Percentiles rank a stretch among this genome's conserved stretches.
Evolutionary conservation across 306 rosid species (phyloP).

Genomic region (Inga oerstediana): DNA sequence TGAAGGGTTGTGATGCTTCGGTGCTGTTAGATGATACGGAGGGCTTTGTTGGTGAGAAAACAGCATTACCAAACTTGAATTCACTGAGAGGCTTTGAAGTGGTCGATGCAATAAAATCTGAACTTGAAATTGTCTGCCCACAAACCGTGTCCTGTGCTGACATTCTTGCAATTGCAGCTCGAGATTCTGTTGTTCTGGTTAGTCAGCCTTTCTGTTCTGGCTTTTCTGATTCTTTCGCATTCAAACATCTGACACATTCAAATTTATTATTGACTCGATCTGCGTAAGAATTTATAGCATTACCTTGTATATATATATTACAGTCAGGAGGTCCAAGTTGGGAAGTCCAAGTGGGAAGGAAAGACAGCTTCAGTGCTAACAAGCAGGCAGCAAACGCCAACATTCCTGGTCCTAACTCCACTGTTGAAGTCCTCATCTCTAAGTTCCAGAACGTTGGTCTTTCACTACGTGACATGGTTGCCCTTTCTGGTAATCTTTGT

Average conservation of each 20-base stretch:
- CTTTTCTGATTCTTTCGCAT: not conserved
- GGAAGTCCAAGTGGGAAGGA: constrained; percentile 84
- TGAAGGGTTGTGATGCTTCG: constrained; percentile 85
- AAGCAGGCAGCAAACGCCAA: constrained; percentile 66
- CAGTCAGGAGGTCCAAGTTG: constrained; percentile 91
- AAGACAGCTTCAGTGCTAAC: constrained; percentile 66
- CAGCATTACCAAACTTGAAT: constrained; percentile 80
- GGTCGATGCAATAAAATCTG: constrained; percentile 72
- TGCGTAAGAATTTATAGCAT: not conserved
- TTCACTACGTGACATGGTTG: constrained; percentile 68
- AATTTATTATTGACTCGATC: not conserved
- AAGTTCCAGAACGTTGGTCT: constrained; percentile 76
- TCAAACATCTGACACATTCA: not conserved
- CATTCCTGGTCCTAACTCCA: constrained; percentile 83
- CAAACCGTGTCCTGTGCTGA: constrained; percentile 88
- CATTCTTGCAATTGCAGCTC: constrained; percentile 74
- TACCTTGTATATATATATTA: not conserved
- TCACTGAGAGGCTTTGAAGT: constrained; percentile 86
- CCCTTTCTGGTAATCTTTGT: constrained; percentile 69
- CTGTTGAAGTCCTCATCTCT: constrained; percentile 55
- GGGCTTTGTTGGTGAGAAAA: constrained; percentile 76
- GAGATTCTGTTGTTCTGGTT: constrained; percentile 82
- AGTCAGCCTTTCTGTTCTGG: constrained; percentile 15
- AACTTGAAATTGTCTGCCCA: constrained; percentile 70
- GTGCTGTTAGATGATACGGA: constrained; percentile 73